Evolutionary conservation across 1,139 yeast species (phyloP).

Genomic region (Pichia sp.): DNA sequence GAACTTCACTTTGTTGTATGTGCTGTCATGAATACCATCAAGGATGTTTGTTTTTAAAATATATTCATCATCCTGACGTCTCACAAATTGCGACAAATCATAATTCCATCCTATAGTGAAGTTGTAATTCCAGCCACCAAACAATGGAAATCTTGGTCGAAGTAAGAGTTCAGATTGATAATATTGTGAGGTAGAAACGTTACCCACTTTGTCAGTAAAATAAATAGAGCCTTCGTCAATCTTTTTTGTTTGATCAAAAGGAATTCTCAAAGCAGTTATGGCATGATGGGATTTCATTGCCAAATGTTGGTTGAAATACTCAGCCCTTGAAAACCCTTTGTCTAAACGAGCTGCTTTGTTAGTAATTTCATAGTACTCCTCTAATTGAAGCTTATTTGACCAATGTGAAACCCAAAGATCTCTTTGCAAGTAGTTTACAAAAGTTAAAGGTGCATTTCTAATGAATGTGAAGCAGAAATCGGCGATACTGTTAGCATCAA

Average conservation of each 20-base stretch:
- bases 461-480: conserved; percentile 55
- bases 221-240: conserved; percentile 40
- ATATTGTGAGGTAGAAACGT: conserved; percentile 74
- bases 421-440: conserved; percentile 55
- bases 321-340: conserved; percentile 69
- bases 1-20: conserved; percentile 57
- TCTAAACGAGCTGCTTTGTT: conserved; percentile 67
- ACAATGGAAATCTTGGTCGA: conserved; percentile 84
- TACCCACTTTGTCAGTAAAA: conserved; percentile 85
- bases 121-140: conserved; percentile 95
- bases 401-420: conserved; percentile 81
- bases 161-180: conserved; percentile 45
- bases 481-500: conserved; percentile 39
- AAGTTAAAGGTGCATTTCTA: conserved; percentile 60
- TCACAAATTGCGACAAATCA: conserved; percentile 44
- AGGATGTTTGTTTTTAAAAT: conserved; percentile 63
- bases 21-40: conserved; percentile 61
- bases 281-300: conserved; percentile 39
- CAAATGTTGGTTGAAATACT: conserved; percentile 55
- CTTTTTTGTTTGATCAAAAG: conserved; percentile 33
- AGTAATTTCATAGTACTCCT: conserved; percentile 78
- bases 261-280: conserved; percentile 50
- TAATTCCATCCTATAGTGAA: conserved; percentile 92
- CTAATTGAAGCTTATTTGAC: conserved; percentile 57
- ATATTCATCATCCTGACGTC: conserved; percentile 34